Evolutionary conservation across 805 yeast genomes (phyloP), one percentile per base, ranked within the genome.

Genomic region (Hanseniaspora thailandica): DNA sequence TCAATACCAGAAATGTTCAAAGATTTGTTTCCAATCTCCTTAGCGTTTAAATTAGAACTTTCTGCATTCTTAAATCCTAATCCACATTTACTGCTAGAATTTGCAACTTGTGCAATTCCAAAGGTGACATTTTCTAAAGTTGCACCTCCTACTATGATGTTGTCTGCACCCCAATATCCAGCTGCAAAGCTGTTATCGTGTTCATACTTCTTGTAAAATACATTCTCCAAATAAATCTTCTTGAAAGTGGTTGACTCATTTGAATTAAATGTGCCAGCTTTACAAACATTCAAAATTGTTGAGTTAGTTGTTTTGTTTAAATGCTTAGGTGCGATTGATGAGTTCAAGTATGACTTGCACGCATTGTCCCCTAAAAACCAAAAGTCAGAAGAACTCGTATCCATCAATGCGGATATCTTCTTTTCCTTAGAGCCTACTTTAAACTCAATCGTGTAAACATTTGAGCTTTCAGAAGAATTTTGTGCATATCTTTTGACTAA

Each of bases 341-440:
- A 22, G 15, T 38, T 7, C 22, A 22, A 2, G 15, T 38, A 38
- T 4, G 25, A 1, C 10, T 20, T 23, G n/a, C 41, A 38, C 13
- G 41, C 23, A 12, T 22, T 22, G 9, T 38, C 25, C 17, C 28
- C 46, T 30, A 43, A 43, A 30, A 43, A 22, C 46, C 46, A 43
- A 9, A 43, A 43, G 19, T 43, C 46, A 19, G 46, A 43, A 4
- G 88, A 82, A 2, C 89, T 90, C 0, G 89, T 84, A 61, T 84
- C 93, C 17, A 84, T 62, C 34, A 81, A 63, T 9, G 82, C 78
- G 9, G 69, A 70, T 5, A 82, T 68, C n/a, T 69, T 63, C 59
- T 81, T 82, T 0, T 70, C 22, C 5, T 30, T 10, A 1, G 46
- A 43, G 10, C 46, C 46, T 28, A 43, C 31, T 15, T 26, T 28